Evolutionary conservation across 495 filamentous ascomycete species (phyloP).

Genomic region (Acidomyces sp.): DNA sequence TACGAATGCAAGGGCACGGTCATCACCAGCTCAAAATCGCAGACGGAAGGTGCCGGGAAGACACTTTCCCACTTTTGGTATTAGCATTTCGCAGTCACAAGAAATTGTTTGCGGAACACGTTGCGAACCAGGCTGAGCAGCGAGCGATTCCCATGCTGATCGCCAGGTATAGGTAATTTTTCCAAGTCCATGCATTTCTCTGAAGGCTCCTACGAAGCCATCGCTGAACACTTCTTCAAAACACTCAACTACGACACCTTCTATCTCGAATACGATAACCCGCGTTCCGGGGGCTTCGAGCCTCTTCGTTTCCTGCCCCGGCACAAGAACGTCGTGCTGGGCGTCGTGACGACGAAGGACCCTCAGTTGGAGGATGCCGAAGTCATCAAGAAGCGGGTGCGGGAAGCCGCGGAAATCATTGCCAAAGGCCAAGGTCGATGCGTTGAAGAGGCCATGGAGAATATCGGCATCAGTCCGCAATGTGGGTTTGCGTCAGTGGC

Average conservation of each 20-base stretch:
- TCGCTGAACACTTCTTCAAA: conserved; percentile 30
- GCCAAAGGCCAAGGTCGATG: conserved; percentile 24
- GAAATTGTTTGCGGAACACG: too few species aligned
- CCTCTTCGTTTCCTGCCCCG: conserved; percentile 27
- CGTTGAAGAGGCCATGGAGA: conserved; percentile 22
- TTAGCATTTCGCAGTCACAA: too few species aligned
- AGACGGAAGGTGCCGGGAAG: too few species aligned
- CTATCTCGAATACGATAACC: conserved; percentile 33
- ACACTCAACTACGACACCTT: conserved; percentile 31
- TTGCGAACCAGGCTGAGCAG: too few species aligned
- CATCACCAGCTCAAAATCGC: too few species aligned
- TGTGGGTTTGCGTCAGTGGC: conserved; percentile 29
- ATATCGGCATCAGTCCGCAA: conserved; percentile 29
- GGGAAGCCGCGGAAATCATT: conserved; percentile 26
- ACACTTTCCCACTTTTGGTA: too few species aligned
- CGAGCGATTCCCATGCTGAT: background rate
- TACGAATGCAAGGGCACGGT: too few species aligned
- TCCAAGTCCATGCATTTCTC: conserved; percentile 24
- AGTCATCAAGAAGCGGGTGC: conserved; percentile 24
- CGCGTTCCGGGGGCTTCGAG: conserved; percentile 27
- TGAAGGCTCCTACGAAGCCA: conserved; percentile 28
- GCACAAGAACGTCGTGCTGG: conserved; percentile 49
- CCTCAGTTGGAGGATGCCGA: conserved; percentile 25
- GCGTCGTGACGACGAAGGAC: conserved; percentile 62
- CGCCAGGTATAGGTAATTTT: conserved; percentile 14